These are phyloP conservation scores for Globisporangium viniferum DNA, from an alignment of 352 stramenopile genomes.

Conservation along the genomic window DNA sequence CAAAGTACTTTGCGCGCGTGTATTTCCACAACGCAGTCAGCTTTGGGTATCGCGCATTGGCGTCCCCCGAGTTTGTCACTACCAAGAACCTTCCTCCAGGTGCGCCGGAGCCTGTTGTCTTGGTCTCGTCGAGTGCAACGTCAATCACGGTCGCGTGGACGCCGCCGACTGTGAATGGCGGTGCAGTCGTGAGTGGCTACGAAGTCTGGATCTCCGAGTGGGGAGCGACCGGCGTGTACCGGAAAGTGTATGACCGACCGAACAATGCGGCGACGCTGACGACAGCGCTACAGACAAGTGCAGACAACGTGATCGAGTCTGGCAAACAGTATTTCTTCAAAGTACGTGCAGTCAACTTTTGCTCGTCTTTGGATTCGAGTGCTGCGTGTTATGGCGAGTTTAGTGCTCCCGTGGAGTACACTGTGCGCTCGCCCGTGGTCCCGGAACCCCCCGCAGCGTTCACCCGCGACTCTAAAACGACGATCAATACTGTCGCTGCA, in stretches of 20 bases:
- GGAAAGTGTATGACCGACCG: constrained; percentile 93
- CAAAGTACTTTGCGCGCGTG: constrained; percentile 88
- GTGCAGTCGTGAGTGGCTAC: constrained; percentile 91
- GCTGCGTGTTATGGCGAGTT: constrained; percentile 89
- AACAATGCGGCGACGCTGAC: constrained; percentile 67
- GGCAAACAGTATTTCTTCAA: constrained; percentile 93
- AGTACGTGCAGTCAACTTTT: constrained; percentile 95
- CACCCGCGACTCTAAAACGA: constrained; percentile 61
- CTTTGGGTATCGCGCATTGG: constrained; percentile 71
- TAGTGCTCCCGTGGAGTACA: constrained; percentile 86
- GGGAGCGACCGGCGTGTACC: constrained; percentile 60
- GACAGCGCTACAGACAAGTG: constrained; percentile 74
- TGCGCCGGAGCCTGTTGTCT: constrained; percentile 71
- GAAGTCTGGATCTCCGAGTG: constrained; percentile 96
- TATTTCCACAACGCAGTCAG: constrained; percentile 89
- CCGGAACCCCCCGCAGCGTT: constrained; percentile 77
- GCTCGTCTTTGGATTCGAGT: constrained; percentile 60
- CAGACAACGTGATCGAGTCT: constrained; percentile 88
- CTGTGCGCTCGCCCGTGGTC: constrained; percentile 79
- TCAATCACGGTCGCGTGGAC: constrained; percentile 93
- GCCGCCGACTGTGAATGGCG: constrained; percentile 88
- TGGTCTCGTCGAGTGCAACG: constrained; percentile 86
- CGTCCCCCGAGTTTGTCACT: constrained; percentile 69
- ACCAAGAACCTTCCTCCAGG: constrained; percentile 90
- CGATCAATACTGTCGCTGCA: constrained; percentile 44